These are phyloP conservation scores for Oryza meyeriana DNA, from an alignment of 176 grass and related monocot genomes.

Conservation along the genomic window DNA sequence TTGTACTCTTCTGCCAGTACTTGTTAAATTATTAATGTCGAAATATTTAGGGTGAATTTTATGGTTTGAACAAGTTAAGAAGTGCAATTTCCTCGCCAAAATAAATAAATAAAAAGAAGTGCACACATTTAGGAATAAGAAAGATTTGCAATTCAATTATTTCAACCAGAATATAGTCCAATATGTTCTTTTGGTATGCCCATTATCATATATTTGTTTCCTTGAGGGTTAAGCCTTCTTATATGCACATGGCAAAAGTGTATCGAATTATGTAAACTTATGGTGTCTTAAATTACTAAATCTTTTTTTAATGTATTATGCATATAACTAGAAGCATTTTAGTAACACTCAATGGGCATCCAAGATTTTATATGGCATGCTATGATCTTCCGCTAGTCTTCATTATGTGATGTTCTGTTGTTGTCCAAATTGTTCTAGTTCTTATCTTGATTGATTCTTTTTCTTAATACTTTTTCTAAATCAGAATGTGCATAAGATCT, in stretches of 20 bases:
- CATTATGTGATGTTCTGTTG: neutral
- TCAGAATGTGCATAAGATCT: neutral
- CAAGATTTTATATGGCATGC: neutral
- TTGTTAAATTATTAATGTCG: neutral
- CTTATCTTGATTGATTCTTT: neutral
- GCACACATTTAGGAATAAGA: neutral
- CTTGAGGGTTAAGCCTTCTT: neutral
- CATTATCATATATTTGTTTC: neutral
- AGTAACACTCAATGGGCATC: neutral
- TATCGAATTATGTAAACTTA: neutral
- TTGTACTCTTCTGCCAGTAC: neutral
- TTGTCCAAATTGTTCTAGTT: neutral
- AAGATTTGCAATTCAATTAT: neutral
- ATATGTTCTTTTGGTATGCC: neutral
- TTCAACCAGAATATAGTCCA: neutral
- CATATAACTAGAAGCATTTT: neutral
- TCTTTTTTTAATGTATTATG: neutral
- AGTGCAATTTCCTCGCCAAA: neutral
- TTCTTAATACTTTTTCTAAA: neutral
- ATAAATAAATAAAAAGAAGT: neutral
- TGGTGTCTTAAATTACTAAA: neutral
- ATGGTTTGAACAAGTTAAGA: neutral
- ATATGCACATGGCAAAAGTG: neutral
- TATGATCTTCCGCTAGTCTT: neutral
- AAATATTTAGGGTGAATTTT: neutral